Evolutionary conservation across 768 basidiomycete species (phyloP), one percentile per base, ranked within the genome.

Genomic region (Russula dissimulans): DNA sequence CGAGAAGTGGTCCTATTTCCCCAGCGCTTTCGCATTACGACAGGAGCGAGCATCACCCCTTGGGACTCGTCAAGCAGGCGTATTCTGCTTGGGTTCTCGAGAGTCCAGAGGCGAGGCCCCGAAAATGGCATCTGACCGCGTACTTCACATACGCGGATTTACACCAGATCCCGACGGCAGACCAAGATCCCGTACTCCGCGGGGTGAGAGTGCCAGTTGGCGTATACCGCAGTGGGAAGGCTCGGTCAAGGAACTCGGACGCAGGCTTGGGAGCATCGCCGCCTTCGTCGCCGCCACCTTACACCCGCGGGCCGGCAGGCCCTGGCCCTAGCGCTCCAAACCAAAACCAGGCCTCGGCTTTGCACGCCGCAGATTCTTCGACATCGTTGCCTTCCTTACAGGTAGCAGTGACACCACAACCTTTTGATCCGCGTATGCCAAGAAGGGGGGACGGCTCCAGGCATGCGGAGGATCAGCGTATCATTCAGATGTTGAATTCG

Each of bases 41-140:
- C 65, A 75, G 82, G 36, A 77, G 78, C 58, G 75, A 77, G 12
- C 76, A 77, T 50, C 78, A 79, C 54, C 81, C 83, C 51, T 66
- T 75, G 12, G 84, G 84, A 22, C 74, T 87, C 52, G 80, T 86
- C 56, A 86, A 86, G 69, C 84, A 85, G 68, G 82, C 84, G n/a
- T 87, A 87, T 69, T 85, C 84, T 17, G 84, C 82, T 26, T 83
- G 79, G 77, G 81, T 85, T 14, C 67, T 73, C 26, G 72, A 76
- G 45, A 70, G 75, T 54, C 74, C 75, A 22, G 76, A 76, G 57
- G 70, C 75, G 6, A 74, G 71, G 61, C 80, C 81, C 49, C 76
- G 80, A 67, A 86, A 85, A 71, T 85, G 82, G 82, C 85, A 85
- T 69, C 73, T 86, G 58, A 84, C 84, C 50, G 71, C 73, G 41